Percentiles rank a stretch among this genome's conserved stretches.
Evolutionary conservation across 2,329 filamentous ascomycete genomes (phyloP).

Genomic region (Lasiodiplodia sp.): DNA sequence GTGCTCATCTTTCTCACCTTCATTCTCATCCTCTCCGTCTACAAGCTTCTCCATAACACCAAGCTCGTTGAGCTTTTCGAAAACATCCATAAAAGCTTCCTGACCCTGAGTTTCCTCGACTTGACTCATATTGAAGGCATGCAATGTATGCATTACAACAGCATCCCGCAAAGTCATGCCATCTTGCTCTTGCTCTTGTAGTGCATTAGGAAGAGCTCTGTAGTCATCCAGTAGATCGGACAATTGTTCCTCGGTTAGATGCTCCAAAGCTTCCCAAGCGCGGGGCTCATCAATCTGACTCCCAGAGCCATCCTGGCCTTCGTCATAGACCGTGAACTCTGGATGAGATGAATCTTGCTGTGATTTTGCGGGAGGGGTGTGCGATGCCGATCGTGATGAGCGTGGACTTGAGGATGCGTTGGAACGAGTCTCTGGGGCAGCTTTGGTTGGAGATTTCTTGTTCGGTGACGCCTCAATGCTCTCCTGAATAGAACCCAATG

Average conservation of each 20-base stretch:
- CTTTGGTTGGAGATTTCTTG: constrained; percentile 1
- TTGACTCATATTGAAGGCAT: neutral
- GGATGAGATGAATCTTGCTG: neutral
- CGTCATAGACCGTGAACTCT: neutral
- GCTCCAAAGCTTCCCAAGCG: neutral
- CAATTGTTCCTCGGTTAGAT: neutral
- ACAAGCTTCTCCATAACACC: neutral
- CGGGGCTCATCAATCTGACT: neutral
- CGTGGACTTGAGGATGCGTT: neutral
- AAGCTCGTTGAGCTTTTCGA: neutral
- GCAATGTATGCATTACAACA: constrained; percentile 8
- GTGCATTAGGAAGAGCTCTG: neutral
- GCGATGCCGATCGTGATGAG: neutral
- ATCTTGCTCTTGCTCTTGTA: constrained; percentile 3
- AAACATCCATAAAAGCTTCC: neutral
- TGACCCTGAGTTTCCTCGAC: neutral
- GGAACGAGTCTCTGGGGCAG: neutral
- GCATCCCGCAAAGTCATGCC: neutral
- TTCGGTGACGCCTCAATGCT: constrained; percentile 19
- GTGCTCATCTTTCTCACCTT: neutral
- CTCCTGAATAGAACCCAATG: neutral
- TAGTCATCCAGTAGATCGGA: neutral
- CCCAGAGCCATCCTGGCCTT: neutral
- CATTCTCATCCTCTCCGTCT: neutral
- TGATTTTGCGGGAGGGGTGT: neutral